Evolutionary conservation across 179 eudicot species (phyloP).

Genomic region (Beta lomatogona): DNA sequence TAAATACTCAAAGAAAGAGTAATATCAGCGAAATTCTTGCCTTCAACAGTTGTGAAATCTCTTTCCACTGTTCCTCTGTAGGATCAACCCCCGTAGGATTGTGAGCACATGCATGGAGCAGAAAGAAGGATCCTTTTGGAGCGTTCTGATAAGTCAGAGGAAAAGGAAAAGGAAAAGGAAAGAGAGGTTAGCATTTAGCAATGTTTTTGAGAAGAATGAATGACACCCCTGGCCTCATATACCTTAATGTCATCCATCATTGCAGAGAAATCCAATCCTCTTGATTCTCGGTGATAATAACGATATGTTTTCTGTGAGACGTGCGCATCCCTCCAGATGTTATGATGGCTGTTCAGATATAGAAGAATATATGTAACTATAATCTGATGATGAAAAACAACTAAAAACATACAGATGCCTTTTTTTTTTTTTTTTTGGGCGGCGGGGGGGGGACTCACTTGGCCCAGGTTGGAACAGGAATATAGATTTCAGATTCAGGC

Average conservation of each 20-base stretch:
- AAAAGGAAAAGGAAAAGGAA: slow-evolving; percentile 12
- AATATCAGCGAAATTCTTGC: slow-evolving; percentile 27
- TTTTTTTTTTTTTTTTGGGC: background rate
- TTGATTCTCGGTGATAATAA: slow-evolving; percentile 86
- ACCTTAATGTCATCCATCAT: slow-evolving; percentile 93
- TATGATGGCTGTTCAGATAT: slow-evolving; percentile 73
- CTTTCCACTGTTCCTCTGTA: slow-evolving; percentile 92
- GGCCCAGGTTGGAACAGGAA: slow-evolving; percentile 97
- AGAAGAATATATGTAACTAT: background rate
- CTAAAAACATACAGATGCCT: background rate
- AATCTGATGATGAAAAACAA: background rate
- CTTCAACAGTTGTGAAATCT: slow-evolving; percentile 84
- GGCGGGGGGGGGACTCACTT: slow-evolving; percentile 55
- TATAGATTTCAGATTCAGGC: slow-evolving; percentile 88
- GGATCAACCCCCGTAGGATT: slow-evolving; percentile 99
- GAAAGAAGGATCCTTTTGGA: slow-evolving; percentile 90
- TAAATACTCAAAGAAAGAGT: background rate
- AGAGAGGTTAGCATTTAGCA: background rate
- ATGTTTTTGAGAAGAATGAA: background rate
- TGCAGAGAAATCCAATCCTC: slow-evolving; percentile 79
- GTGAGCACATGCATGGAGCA: slow-evolving; percentile 99
- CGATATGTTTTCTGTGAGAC: slow-evolving; percentile 74
- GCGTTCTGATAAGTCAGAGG: slow-evolving; percentile 60
- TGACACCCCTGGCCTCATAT: background rate
- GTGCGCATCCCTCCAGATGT: slow-evolving; percentile 96